Base-by-base conservation (phyloP, 2,329 filamentous ascomycete species). In the Botrytis pseudocinerea region DNA sequence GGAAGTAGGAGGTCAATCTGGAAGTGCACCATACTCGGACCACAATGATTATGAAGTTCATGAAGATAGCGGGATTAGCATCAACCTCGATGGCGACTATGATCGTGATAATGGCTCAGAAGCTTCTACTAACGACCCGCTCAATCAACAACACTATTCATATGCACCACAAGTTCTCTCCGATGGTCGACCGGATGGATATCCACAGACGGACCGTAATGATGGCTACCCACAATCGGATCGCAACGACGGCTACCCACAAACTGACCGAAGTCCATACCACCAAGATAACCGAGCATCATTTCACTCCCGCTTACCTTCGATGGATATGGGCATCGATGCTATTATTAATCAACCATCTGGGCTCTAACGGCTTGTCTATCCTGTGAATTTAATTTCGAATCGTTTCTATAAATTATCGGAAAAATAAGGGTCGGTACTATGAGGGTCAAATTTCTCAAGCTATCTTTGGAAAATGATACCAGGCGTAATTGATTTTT, bases 11-110 rank as follows among this genome's bases (percentile, higher is more conserved):
- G 70, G 70, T 25, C 70, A 72, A 46, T 22, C 63, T 32, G 51
- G 38, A 68, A 51, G 65, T 42, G n/a, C 54, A 48, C 8, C 44
- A 5, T 69, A 70, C 28, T 69, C 70, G 25, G 71, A 70, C 20
- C 44, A 46, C 46, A 69, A 62, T 28, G 65, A 73, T 35, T 69
- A 70, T 44, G 64, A 69, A 51, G 42, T 65, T 42, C 69, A 54
- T 12, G 70, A 92, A 84, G 91, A 93, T 84, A 92, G 89, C 83
- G 91, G 89, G 80, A 88, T 92, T 84, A 90, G 88, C 83, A 87
- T 87, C 83, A 88, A 89, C 79, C 81, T 88, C 79, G 87, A 88
- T 60, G 76, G 71, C 59, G 78, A 80, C 51, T 79, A 77, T 62
- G 76, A 80, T 32, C 75, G 74, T n/a, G 76, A 78, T 57, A 75